Evolutionary conservation across 1,284 basidiomycete species (phyloP), one percentile per base, ranked within the genome.

Genomic region (Agroathelia rolfsii): DNA sequence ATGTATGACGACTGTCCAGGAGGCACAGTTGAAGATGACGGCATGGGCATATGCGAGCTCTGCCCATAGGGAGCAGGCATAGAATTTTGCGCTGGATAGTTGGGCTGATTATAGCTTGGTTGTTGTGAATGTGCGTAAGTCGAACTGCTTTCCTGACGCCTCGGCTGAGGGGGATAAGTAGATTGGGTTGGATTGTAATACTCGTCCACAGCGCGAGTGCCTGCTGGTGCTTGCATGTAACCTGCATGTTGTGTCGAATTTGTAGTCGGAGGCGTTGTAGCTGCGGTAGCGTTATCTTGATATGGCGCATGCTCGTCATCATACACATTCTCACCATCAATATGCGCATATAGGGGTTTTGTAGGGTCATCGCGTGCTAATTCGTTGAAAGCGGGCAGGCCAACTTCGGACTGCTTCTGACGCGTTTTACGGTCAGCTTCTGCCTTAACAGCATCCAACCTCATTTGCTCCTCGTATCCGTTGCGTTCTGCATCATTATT

Each of bases 401-500:
- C 84, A 34, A 61, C 58, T 53, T 84, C 81, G n/a, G 58, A 58
- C 37, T 59, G 57, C 18, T 68, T 68, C 48, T 76, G 75, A 19
- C 65, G 64, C 3, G 76, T 76, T 50, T 86, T 87, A 39, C 84
- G 69, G 42, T 86, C 82, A 4, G 71, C 75, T 50, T 88, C 85
- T 8, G 81, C 81, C 47, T 82, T 85, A 46, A 88, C 71, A 12
- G 83, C 83, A 43, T 85, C 81, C 39, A 87, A 55, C 13, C 80
- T 76, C 65, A 83, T 59, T 50, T 71, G 72, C 2, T 86, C 79
- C 1, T 64, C 60, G 40, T 73, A 67, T 4, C 50, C 39, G 17
- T 42, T 37, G 7, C 41, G 30, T 23, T 37, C 35, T 6, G 42
- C 40, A 36, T 50, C 45, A 27, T 55, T 52, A 31, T 43, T 41